These are phyloP conservation scores for Akanthomyces uredinophilus DNA, from an alignment of 2,329 filamentous ascomycete genomes.

Conservation along the genomic window DNA sequence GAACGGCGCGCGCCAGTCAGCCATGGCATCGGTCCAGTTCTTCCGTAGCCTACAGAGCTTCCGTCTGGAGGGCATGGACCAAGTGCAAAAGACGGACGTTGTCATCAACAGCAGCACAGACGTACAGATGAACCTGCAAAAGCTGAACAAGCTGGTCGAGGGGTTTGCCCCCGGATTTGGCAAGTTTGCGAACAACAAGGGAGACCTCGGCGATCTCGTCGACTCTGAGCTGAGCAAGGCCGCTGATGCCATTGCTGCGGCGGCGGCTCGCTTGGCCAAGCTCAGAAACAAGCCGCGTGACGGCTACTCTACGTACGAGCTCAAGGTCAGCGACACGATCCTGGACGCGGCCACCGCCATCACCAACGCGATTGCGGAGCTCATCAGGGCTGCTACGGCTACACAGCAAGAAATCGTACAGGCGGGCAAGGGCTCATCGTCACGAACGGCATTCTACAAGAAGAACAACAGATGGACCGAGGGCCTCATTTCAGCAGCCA, in stretches of 20 bases:
- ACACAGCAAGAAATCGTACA: constrained; percentile 96
- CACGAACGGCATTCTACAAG: constrained; percentile 95
- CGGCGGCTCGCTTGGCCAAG: constrained; percentile 81
- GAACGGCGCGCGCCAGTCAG: constrained; percentile 76
- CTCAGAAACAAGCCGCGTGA: constrained; percentile 96
- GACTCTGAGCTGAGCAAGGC: constrained; percentile 89
- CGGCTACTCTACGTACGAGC: constrained; percentile 90
- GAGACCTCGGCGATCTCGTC: constrained; percentile 88
- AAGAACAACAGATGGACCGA: constrained; percentile 99
- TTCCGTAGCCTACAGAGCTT: constrained; percentile 94
- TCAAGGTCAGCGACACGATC: constrained; percentile 93
- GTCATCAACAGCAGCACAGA: constrained; percentile 98
- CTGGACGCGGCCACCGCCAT: constrained; percentile 89
- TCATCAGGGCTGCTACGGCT: constrained; percentile 90
- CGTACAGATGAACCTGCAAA: constrained; percentile 89
- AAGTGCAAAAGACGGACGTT: constrained; percentile 89
- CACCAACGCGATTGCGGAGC: constrained; percentile 84
- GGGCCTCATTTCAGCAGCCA: constrained; percentile 92
- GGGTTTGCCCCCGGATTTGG: constrained; percentile 82
- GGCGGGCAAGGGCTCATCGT: constrained; percentile 81
- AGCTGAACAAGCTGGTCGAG: constrained; percentile 88
- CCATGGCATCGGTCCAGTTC: constrained; percentile 84
- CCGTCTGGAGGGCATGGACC: constrained; percentile 83
- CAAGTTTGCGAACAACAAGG: constrained; percentile 72
- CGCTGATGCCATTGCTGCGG: constrained; percentile 90